These are phyloP conservation scores for Dioscorea zingiberensis DNA, from an alignment of 106 monocot genomes.

Conservation along the genomic window DNA sequence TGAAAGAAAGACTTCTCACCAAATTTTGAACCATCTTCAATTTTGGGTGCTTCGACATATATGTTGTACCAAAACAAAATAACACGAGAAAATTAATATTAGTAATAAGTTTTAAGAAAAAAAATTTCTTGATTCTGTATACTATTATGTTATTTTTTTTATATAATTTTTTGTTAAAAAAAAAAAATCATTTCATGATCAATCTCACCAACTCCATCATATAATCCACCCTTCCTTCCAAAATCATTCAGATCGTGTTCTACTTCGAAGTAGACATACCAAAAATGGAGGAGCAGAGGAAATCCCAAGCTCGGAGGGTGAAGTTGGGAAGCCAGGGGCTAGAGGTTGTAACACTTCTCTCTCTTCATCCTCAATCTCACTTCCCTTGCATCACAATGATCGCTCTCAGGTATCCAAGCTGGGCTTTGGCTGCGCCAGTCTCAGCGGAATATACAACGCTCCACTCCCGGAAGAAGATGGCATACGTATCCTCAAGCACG, in stretches of 20 bases:
- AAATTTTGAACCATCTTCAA: no score
- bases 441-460: conserved; percentile 49
- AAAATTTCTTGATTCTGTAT: no score
- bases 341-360: conserved; percentile 17
- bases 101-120: no score
- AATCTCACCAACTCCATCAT: background rate
- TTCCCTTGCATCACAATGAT: background rate
- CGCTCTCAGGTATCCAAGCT: conserved; percentile 45
- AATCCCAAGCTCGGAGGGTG: conserved; percentile 14
- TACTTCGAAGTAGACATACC: background rate
- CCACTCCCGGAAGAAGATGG: conserved; percentile 47
- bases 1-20: no score
- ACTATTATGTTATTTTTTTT: no score
- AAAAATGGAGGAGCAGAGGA: background rate
- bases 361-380: background rate
- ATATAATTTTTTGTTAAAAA: no score
- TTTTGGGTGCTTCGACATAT: no score
- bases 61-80: no score
- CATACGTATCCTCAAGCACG: conserved; percentile 45
- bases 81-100: no score
- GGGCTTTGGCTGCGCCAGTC: conserved; percentile 73
- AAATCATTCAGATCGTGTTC: background rate
- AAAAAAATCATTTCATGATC: no score
- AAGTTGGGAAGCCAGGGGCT: conserved; percentile 31
- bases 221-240: background rate